phyloP scores from a whole-genome alignment of 2,329 filamentous ascomycete genomes.

The Ophiostoma ulmi region DNA sequence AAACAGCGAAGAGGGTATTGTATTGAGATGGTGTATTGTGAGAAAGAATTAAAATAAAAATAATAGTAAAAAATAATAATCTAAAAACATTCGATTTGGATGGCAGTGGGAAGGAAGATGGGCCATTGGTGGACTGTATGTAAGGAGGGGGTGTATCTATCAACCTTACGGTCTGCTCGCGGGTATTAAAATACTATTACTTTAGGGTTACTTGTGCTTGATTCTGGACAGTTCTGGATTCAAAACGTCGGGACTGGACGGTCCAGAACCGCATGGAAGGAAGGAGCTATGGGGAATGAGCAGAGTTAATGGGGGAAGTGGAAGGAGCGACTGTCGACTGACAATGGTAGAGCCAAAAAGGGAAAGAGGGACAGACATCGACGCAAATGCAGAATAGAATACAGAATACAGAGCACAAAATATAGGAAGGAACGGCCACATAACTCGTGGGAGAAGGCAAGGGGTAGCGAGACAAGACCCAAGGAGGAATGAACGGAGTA shows the following conservation, averaged over 20 bases:
- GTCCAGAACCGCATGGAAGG: not conserved
- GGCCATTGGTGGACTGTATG: not conserved
- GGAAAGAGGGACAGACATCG: too few species aligned
- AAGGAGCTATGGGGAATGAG: not conserved
- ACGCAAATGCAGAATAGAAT: too few species aligned
- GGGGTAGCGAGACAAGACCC: too few species aligned
- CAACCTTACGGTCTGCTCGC: not conserved
- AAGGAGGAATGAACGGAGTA: too few species aligned
- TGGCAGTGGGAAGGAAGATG: not conserved
- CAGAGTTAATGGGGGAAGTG: too few species aligned
- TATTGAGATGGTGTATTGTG: not conserved
- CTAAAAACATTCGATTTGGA: not conserved
- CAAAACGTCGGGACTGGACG: not conserved
- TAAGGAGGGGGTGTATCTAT: not conserved
- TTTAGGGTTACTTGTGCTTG: not conserved
- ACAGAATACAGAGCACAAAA: too few species aligned
- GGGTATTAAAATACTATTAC: not conserved
- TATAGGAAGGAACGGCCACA: too few species aligned
- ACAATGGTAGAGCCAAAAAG: too few species aligned
- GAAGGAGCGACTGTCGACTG: not conserved
- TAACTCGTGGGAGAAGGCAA: too few species aligned
- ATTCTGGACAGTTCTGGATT: constrained; percentile 1
- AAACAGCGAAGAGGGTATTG: not conserved
- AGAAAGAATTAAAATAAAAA: not conserved
- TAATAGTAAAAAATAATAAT: not conserved